Evolutionary conservation across 2,329 filamentous ascomycete genomes (phyloP).

Genomic region (Botrytis paeoniae): DNA sequence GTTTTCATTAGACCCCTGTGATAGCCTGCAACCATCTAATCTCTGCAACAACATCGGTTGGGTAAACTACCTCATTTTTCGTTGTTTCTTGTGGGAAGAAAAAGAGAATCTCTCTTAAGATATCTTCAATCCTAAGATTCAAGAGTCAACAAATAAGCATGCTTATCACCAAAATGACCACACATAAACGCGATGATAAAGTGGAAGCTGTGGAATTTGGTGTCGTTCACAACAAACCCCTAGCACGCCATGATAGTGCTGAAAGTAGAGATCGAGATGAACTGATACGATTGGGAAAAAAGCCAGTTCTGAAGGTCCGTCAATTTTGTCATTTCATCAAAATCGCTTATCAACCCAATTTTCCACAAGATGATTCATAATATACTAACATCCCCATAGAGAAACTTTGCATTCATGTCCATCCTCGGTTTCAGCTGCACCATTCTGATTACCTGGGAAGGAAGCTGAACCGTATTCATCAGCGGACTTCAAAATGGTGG

Average conservation of each 20-base stretch:
- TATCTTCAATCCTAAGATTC: neutral
- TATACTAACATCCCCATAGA: constrained; percentile 22
- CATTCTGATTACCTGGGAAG: constrained; percentile 44
- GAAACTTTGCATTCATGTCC: constrained; percentile 42
- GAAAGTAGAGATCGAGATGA: constrained; percentile 4
- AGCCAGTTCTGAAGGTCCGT: constrained; percentile 16
- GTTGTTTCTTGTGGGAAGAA: neutral
- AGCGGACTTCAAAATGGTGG: constrained; percentile 16
- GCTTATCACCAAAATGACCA: neutral
- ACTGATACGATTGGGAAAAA: constrained; percentile 8
- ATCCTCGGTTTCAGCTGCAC: constrained; percentile 44
- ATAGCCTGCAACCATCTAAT: neutral
- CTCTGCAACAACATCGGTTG: neutral
- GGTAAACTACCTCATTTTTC: neutral
- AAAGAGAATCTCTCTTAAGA: neutral
- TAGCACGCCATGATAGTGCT: neutral
- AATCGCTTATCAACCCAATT: neutral
- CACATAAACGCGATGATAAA: neutral
- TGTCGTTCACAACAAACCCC: neutral
- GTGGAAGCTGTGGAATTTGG: neutral
- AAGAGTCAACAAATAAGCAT: neutral
- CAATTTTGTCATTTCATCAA: too few relatives aligned
- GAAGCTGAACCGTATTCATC: constrained; percentile 1
- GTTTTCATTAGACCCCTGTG: neutral
- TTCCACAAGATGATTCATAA: neutral